Evolutionary conservation across 2,329 filamentous ascomycete species (phyloP).

Genomic region (Ciborinia camelliae): DNA sequence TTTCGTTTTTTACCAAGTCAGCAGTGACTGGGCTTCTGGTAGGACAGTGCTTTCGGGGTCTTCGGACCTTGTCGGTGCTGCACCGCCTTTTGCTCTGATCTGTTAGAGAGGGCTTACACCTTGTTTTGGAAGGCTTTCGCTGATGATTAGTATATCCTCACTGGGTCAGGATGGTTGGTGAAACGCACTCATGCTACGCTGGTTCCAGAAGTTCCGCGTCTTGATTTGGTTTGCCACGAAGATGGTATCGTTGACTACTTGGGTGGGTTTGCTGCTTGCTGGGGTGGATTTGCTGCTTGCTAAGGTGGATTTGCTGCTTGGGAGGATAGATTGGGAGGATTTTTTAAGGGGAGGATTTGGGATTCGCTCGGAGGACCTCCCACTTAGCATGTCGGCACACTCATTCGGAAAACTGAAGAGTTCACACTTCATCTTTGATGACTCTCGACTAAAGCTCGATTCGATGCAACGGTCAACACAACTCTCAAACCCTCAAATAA

Average conservation of each 20-base stretch:
- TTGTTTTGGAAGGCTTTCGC: not conserved
- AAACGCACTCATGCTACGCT: conserved; percentile 11
- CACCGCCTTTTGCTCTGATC: conserved; percentile 7
- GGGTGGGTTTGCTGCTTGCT: conserved; percentile 9
- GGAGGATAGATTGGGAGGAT: not conserved
- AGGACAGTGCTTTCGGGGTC: not conserved
- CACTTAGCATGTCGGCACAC: not conserved
- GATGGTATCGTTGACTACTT: conserved; percentile 1
- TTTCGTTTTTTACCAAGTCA: conserved; percentile 4
- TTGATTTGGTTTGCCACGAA: not conserved
- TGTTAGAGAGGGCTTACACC: conserved; percentile 4
- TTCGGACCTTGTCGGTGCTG: not conserved
- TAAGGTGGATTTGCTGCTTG: not conserved
- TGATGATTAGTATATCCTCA: not conserved
- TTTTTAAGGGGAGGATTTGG: not conserved
- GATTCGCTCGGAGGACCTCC: not conserved
- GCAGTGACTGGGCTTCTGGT: conserved; percentile 6
- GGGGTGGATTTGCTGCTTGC: not conserved
- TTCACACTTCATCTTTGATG: not conserved
- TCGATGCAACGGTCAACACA: not conserved
- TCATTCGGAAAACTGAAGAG: not conserved
- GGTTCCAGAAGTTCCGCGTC: not conserved
- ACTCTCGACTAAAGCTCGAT: not conserved
- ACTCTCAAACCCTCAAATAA: too few relatives aligned
- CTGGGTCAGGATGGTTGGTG: not conserved